Evolutionary conservation across 805 yeast genomes (phyloP).

Genomic region (Barnettozyma salicaria): DNA sequence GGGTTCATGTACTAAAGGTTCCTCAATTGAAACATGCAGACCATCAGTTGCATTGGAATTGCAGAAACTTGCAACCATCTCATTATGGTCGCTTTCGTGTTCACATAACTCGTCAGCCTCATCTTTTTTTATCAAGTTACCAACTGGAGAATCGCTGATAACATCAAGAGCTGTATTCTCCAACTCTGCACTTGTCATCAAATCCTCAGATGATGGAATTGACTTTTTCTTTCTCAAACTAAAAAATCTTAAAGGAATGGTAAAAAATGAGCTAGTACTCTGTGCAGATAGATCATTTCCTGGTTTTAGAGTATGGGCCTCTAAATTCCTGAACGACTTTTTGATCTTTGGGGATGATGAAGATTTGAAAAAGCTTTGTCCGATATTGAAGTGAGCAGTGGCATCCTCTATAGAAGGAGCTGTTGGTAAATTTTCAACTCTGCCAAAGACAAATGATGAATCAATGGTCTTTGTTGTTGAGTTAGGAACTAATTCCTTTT

Average conservation of each 20-base stretch:
- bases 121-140: slow-evolving; percentile 2
- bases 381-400: too few relatives aligned
- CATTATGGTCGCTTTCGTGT: not conserved
- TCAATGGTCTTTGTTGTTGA: slow-evolving; percentile 3
- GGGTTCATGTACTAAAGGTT: too few relatives aligned
- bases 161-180: slow-evolving; percentile 8
- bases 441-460: slow-evolving; percentile 4
- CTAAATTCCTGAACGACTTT: too few relatives aligned
- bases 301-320: not conserved
- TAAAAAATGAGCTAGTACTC: slow-evolving; percentile 7
- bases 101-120: slow-evolving; percentile 6
- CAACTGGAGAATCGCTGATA: slow-evolving; percentile 12
- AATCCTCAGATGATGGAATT: not conserved
- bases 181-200: slow-evolving; percentile 6
- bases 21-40: too few relatives aligned
- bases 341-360: too few relatives aligned
- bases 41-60: too few relatives aligned
- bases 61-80: too few relatives aligned
- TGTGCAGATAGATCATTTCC: not conserved
- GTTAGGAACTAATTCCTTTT: not conserved
- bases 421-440: slow-evolving; percentile 16
- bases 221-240: slow-evolving; percentile 1
- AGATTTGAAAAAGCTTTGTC: too few relatives aligned
- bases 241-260: slow-evolving; percentile 9
- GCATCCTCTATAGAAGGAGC: too few relatives aligned